Base-by-base conservation (phyloP, 2,329 filamentous ascomycete genomes). In the Fusarium sp. region DNA sequence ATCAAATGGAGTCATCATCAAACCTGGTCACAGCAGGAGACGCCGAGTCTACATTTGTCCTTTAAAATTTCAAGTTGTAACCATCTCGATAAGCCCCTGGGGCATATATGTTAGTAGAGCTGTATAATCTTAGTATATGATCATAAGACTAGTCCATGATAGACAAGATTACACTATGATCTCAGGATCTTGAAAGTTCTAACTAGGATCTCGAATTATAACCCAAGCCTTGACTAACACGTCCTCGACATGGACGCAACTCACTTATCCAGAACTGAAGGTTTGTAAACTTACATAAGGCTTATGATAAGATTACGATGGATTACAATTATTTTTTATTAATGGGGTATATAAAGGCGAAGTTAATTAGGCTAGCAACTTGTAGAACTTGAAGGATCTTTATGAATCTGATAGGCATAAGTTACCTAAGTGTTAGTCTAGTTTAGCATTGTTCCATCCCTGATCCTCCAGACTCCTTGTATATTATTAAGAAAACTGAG, bases 401-500 rank as follows among this genome's bases (percentile, higher is more conserved):
- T 40, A 54, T 54, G 50, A 40, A 38, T 54, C 33, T 38, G 33
- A 54, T 54, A 40, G 50, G 33, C 50, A 54, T 25, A 54, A 28
- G 15, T 40, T 54, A 54, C 50, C 50, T 40, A 54, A n/a, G 33
- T 38, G 50, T 54, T 40, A 54, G 50, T 54, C 50, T 54, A 54
- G 23, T 52, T 52, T 52, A 54, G 35, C 33, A 52, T 35, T 52
- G n/a, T 25, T 15, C 33, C 50, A 54, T 54, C 35, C 46, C 35
- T 42, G 23, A 40, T 54, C 50, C 35, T 54, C 21, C 33, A 54
- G 50, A 52, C 49, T 52, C 50, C 23, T 15, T 28, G 23, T 28
- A 30, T 28, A 18, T n/a, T 28, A 42, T 54, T 56, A 80, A 52
- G 79, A 80, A 67, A 77, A 77, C 74, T 77, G 35, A 40, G 13